These are phyloP conservation scores for Setomelanomma holmii DNA, from an alignment of 2,329 filamentous ascomycete genomes.

Conservation along the genomic window DNA sequence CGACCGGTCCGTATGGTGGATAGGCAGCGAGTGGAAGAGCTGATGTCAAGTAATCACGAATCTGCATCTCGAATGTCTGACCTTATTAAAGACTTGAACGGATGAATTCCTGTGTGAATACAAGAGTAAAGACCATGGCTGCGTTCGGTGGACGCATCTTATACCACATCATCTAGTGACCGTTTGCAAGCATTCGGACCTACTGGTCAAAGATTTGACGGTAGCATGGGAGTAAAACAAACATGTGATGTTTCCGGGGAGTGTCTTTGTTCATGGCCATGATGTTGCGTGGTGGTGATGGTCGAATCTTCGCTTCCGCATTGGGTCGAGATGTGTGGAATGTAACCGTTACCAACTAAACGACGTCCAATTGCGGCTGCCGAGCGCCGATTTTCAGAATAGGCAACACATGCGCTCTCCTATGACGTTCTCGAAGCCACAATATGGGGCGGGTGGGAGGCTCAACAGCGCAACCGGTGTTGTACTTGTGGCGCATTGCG, in stretches of 20 bases:
- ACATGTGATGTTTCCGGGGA: constrained; percentile 18
- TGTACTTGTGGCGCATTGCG: no score
- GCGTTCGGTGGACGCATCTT: constrained; percentile 13
- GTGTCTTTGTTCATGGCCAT: constrained; percentile 24
- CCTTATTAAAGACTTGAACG: not conserved
- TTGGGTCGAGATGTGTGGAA: constrained; percentile 28
- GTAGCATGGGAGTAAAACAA: constrained; percentile 17
- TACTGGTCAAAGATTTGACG: constrained; percentile 12
- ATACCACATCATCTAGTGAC: constrained; percentile 8
- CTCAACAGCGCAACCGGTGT: no score
- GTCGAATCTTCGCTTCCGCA: constrained; percentile 18
- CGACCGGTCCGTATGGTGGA: not conserved
- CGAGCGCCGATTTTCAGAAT: not conserved
- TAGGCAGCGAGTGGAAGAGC: constrained; percentile 1
- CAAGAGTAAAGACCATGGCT: not conserved
- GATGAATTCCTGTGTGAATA: not conserved
- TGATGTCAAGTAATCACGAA: constrained; percentile 1
- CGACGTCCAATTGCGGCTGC: not conserved
- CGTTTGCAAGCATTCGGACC: constrained; percentile 24
- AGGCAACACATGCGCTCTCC: not conserved
- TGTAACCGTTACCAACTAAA: constrained; percentile 13
- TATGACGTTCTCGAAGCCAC: not conserved
- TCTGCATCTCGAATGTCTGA: constrained; percentile 4
- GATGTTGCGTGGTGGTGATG: constrained; percentile 9
- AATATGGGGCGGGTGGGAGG: not conserved